These are phyloP conservation scores for Osmozyma mogii DNA, from an alignment of 805 yeast genomes.

Conservation along the genomic window DNA sequence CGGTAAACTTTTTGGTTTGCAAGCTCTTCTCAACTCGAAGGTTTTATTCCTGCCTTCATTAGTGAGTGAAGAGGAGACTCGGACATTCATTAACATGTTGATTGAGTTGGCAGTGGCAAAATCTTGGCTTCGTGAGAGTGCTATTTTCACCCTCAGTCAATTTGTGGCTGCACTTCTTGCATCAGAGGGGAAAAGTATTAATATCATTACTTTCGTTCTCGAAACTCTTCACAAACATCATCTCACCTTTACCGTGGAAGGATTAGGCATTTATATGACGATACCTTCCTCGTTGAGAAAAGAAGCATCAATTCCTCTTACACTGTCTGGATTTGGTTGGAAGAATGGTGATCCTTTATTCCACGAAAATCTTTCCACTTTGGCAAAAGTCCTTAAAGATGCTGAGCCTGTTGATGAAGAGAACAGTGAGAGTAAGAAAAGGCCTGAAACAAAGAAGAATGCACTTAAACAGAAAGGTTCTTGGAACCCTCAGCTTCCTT, in stretches of 20 bases:
- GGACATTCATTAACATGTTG: constrained; percentile 39
- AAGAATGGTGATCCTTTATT: constrained; percentile 63
- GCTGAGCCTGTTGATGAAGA: constrained; percentile 33
- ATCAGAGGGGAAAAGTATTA: not conserved
- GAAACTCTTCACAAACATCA: no score
- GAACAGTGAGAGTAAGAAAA: constrained; percentile 18
- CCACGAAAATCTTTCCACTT: constrained; percentile 53
- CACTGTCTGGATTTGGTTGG: constrained; percentile 39
- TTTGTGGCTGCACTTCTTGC: constrained; percentile 22
- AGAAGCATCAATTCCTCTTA: constrained; percentile 8
- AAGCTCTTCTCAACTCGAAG: constrained; percentile 51
- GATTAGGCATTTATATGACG: constrained; percentile 61
- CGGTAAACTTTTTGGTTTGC: constrained; percentile 81
- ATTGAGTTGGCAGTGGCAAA: constrained; percentile 55
- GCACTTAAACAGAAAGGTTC: constrained; percentile 47
- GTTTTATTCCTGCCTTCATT: constrained; percentile 16
- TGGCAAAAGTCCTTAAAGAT: constrained; percentile 62
- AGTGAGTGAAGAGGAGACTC: constrained; percentile 16
- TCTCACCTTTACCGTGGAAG: constrained; percentile 68
- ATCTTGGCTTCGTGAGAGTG: constrained; percentile 82
- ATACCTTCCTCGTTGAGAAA: constrained; percentile 30
- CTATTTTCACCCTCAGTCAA: constrained; percentile 61
- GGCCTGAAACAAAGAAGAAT: constrained; percentile 7
- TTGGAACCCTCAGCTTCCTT: constrained; percentile 72
- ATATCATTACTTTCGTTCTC: no score